These are phyloP conservation scores for Cyclocybe aegerita DNA, from an alignment of 768 basidiomycete species.

Conservation along the genomic window DNA sequence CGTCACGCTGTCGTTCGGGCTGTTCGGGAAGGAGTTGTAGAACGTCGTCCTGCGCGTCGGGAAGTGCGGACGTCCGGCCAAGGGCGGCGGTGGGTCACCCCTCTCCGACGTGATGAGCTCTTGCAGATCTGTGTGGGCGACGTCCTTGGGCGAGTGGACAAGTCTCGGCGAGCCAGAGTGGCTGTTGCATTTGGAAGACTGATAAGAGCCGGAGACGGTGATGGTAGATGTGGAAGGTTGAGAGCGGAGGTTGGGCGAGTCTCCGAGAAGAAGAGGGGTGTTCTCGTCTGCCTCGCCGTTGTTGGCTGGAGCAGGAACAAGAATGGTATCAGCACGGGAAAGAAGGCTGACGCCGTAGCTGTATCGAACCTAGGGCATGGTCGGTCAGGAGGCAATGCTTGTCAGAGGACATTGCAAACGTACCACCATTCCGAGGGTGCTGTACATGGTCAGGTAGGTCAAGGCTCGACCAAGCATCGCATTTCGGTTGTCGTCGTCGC, in stretches of 20 bases:
- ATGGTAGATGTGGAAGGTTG: constrained; percentile 14
- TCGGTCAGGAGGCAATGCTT: neutral
- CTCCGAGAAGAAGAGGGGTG: constrained; percentile 33
- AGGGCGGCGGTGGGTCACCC: neutral
- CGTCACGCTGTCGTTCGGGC: constrained; percentile 39
- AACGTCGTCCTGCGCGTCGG: constrained; percentile 37
- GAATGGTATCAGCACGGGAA: constrained; percentile 60
- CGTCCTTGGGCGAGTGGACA: no score
- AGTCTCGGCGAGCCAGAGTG: neutral
- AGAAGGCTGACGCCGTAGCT: constrained; percentile 88
- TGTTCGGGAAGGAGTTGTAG: constrained; percentile 69
- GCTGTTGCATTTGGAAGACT: neutral
- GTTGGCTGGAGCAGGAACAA: constrained; percentile 8
- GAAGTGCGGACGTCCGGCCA: constrained; percentile 7
- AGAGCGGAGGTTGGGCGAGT: constrained; percentile 12
- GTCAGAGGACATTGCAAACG: constrained; percentile 19
- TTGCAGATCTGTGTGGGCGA: no score
- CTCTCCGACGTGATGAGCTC: no score
- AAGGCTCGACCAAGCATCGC: constrained; percentile 91
- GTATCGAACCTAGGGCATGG: constrained; percentile 71
- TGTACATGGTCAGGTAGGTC: constrained; percentile 89
- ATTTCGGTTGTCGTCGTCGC: constrained; percentile 72
- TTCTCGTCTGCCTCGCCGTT: constrained; percentile 26
- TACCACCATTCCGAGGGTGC: constrained; percentile 94
- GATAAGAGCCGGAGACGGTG: neutral